Percentiles rank a stretch among this genome's conserved stretches.
phyloP scores from a whole-genome alignment of 495 filamentous ascomycete species.

The Penicillium coprophilum region DNA sequence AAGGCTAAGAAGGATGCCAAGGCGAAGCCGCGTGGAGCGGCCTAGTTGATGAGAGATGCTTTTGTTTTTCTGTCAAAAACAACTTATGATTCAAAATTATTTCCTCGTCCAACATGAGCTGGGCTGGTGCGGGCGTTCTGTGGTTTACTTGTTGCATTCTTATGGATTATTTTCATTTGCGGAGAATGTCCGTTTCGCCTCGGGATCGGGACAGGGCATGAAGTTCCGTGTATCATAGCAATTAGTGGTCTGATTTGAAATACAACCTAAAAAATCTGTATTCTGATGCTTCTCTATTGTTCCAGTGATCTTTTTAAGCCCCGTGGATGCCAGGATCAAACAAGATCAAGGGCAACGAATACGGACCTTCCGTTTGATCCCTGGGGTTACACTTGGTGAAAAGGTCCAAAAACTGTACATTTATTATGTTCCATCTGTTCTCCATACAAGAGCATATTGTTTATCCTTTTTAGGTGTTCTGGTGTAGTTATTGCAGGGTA shows the following conservation, averaged over 20 bases:
- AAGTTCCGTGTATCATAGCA: slow-evolving; percentile 20
- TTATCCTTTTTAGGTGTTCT: not conserved
- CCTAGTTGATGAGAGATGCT: slow-evolving; percentile 22
- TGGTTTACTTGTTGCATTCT: slow-evolving; percentile 12
- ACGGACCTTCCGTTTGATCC: slow-evolving; percentile 16
- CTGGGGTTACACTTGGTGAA: not conserved
- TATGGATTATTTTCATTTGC: slow-evolving; percentile 10
- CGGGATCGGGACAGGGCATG: slow-evolving; percentile 13
- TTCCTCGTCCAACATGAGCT: slow-evolving; percentile 12
- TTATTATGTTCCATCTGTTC: not conserved
- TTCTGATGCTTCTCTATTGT: not conserved
- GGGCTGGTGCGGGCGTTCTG: slow-evolving; percentile 13
- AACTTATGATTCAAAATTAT: slow-evolving; percentile 5
- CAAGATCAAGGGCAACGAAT: slow-evolving; percentile 11
- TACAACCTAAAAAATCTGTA: not conserved
- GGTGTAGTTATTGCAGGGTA: not conserved
- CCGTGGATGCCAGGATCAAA: slow-evolving; percentile 16
- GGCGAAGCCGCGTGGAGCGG: slow-evolving; percentile 75
- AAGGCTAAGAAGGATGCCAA: slow-evolving; percentile 87
- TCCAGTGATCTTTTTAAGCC: not conserved
- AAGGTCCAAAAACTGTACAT: not conserved
- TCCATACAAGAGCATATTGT: not conserved
- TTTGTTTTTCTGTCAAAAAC: slow-evolving; percentile 3
- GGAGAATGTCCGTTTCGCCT: not conserved
- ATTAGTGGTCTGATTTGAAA: slow-evolving; percentile 8